A percentile compares a stretch with the other conserved stretches of the same genome.
Conservation (phyloP, 2,329 filamentous ascomycete species). For the Elsinoe fawcettii region DNA sequence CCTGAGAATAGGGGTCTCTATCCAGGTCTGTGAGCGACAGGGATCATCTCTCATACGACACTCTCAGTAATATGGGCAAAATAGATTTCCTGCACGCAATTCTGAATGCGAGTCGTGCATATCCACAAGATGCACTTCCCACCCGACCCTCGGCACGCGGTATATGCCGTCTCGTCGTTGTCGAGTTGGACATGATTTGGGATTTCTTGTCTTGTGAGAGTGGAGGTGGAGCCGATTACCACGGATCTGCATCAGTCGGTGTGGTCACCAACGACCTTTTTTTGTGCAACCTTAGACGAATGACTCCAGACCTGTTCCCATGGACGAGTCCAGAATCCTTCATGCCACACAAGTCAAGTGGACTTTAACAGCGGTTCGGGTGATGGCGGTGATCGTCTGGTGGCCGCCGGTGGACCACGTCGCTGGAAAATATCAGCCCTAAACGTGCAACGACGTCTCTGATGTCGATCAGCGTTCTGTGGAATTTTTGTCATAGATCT, state of each 20-base stretch:
- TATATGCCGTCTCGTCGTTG: neutral
- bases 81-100: neutral
- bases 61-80: neutral
- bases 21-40: neutral
- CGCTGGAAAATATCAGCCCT: conserved; percentile 10
- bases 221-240: neutral
- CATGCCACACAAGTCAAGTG: neutral
- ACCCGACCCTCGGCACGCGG: neutral
- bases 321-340: neutral
- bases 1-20: neutral
- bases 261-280: neutral
- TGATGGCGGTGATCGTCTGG: conserved; percentile 3
- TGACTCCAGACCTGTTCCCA: neutral
- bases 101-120: neutral
- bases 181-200: neutral
- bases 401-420: conserved; percentile 7
- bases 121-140: neutral
- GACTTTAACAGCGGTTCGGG: neutral
- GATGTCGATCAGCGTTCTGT: conserved; percentile 5
- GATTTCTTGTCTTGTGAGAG: neutral
- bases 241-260: neutral
- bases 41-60: neutral
- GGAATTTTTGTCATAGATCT: neutral
- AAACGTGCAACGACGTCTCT: conserved; percentile 11
- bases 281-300: neutral